Base-by-base conservation (phyloP, 2,329 filamentous ascomycete genomes). In the Phoma herbarum region DNA sequence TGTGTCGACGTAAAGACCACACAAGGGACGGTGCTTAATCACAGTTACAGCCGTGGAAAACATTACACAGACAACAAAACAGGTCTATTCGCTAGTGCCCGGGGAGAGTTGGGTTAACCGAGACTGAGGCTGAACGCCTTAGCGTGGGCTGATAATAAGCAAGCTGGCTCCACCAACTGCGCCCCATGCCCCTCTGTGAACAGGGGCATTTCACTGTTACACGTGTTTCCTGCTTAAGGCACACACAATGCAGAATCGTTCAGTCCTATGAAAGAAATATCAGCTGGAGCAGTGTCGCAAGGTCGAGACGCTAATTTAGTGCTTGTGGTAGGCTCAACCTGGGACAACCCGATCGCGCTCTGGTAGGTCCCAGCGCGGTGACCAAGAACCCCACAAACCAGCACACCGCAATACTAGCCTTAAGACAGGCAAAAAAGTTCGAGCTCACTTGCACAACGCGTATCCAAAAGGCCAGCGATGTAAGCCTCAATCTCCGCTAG, bases 71-170 rank as follows among this genome's bases (percentile, higher is more conserved):
- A 20, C 25, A 41, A 26, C 57, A 25, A 51, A 59, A 59, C 39
- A 35, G 45, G 51, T 59, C 39, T 59, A 59, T 46, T 43, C 7
- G n/a, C 33, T 59, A 59, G 46, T 33, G 44, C 37, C 22, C 35
- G 23, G 26, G 35, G 11, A 33, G 41, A 10, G 35, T 18, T 58
- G 43, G 42, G 22, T 23, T 37, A 37, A 49, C 39, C 39, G 52
- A 49, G 18, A 28, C 33, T 52, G 54, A 48, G 55, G 55, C 55
- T 58, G 49, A 57, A 57, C 28, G 53, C 53, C 41, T 57, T 56
- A 56, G 46, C 31, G 43, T 52, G 35, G 23, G 48, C 48, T 57
- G 53, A 41, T 11, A 43, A 23, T 18, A 29, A 52, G 49, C 48
- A 25, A 52, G 49, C 49, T 48, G 23, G 29, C n/a, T 39, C 49